phyloP scores from a whole-genome alignment of 805 yeast species.

The Zygosaccharomyces lentus region DNA sequence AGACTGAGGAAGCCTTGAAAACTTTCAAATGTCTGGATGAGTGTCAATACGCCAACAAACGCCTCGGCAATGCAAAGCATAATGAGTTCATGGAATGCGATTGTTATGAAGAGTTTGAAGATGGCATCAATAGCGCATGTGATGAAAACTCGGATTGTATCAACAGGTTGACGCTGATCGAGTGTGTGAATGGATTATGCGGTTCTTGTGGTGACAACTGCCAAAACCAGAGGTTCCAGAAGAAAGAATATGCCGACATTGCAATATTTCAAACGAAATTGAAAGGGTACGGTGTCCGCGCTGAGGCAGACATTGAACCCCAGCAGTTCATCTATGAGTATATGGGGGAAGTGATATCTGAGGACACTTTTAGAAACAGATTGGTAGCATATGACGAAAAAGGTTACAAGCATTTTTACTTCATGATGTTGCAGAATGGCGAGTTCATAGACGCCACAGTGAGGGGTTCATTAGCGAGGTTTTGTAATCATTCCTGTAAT shows the following conservation, averaged over 20 bases:
- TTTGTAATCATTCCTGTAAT: conserved; percentile 90
- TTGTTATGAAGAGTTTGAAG: conserved; percentile 52
- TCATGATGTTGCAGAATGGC: conserved; percentile 91
- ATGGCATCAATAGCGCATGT: conserved; percentile 62
- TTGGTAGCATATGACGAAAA: conserved; percentile 68
- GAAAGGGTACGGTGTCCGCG: conserved; percentile 89
- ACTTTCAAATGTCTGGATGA: conserved; percentile 54
- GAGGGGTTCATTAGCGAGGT: conserved; percentile 84
- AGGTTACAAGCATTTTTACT: conserved; percentile 78
- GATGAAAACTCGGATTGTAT: conserved; percentile 85
- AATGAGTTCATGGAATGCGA: conserved; percentile 88
- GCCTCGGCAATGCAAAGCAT: conserved; percentile 61
- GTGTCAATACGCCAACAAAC: conserved; percentile 59
- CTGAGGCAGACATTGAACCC: conserved; percentile 52
- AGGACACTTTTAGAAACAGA: conserved; percentile 64
- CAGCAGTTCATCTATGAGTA: conserved; percentile 84
- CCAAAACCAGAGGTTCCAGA: conserved; percentile 85
- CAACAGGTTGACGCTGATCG: conserved; percentile 86
- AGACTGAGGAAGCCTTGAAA: conserved; percentile 62
- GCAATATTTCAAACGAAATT: conserved; percentile 75
- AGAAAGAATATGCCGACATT: conserved; percentile 64
- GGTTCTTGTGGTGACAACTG: conserved; percentile 71
- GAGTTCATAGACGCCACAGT: conserved; percentile 93
- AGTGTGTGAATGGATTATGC: conserved; percentile 70
- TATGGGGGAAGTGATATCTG: conserved; percentile 90